These are phyloP conservation scores for Jaltomata sinuosa DNA, from an alignment of 257 asterid genomes.

Conservation along the genomic window DNA sequence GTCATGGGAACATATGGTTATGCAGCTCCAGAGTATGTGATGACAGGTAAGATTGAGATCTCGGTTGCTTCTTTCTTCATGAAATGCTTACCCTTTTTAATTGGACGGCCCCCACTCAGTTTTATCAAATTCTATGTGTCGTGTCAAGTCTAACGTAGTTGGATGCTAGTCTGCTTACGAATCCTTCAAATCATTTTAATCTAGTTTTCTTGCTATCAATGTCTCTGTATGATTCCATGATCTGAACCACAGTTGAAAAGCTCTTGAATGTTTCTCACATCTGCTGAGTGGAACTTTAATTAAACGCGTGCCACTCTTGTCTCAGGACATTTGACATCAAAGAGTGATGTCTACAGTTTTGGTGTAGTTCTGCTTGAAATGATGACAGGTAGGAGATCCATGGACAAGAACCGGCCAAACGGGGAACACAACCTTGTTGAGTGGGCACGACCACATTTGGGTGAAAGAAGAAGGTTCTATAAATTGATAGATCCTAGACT, in stretches of 20 bases:
- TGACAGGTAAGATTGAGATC: conserved; percentile 59
- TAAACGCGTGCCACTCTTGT: background rate
- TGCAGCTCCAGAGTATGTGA: conserved; percentile 97
- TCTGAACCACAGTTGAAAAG: background rate
- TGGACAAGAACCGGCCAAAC: conserved; percentile 87
- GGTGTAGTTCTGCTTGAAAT: conserved; percentile 91
- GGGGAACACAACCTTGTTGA: conserved; percentile 96
- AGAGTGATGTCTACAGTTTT: conserved; percentile 88
- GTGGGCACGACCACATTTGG: conserved; percentile 87
- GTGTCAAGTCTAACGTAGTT: background rate
- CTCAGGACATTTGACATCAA: conserved; percentile 93
- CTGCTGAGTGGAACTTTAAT: background rate
- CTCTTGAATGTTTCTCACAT: background rate
- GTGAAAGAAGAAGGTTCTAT: conserved; percentile 60
- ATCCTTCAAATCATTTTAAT: background rate
- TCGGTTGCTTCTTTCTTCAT: background rate
- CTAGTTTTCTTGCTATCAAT: background rate
- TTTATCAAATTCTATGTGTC: background rate
- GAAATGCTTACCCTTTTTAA: background rate
- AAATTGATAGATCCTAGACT: conserved; percentile 86
- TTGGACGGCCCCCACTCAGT: background rate
- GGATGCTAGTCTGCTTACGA: background rate
- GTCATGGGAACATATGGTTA: conserved; percentile 98
- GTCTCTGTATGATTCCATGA: background rate
- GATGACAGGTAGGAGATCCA: conserved; percentile 89